Evolutionary conservation across 2,329 filamentous ascomycete species (phyloP).

Genomic region (Gaeumannomyces tritici): DNA sequence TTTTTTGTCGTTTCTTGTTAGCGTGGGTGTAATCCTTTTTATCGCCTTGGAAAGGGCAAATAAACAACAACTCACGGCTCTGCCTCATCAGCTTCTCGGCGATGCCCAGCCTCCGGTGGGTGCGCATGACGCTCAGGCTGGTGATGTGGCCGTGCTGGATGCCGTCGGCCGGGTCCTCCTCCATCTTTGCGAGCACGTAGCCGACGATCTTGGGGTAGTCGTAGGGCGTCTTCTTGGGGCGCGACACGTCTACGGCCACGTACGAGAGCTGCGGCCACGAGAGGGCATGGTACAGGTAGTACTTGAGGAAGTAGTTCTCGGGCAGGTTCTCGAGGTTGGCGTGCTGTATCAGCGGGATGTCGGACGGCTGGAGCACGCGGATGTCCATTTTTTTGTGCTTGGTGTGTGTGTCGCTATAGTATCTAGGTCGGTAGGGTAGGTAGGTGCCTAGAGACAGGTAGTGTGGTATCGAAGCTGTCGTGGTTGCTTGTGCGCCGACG

Average conservation of each 20-base stretch:
- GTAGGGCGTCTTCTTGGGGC: constrained; percentile 66
- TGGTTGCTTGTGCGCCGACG: no score
- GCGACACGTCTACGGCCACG: constrained; percentile 85
- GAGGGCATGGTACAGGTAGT: constrained; percentile 98
- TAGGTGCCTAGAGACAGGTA: not conserved
- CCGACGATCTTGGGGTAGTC: constrained; percentile 96
- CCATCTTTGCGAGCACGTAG: constrained; percentile 99
- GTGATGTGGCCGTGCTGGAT: constrained; percentile 95
- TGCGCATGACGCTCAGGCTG: constrained; percentile 89
- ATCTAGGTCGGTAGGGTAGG: no score
- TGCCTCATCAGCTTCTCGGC: constrained; percentile 98
- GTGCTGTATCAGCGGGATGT: constrained; percentile 89
- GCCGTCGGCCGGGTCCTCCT: constrained; percentile 89
- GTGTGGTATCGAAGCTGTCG: not conserved
- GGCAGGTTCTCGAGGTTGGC: constrained; percentile 98
- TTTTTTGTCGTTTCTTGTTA: no score
- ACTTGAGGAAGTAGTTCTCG: constrained; percentile 99
- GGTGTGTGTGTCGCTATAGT: not conserved
- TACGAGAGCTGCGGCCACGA: constrained; percentile 97
- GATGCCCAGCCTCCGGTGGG: constrained; percentile 80
- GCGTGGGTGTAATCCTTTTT: no score
- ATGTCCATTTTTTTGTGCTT: constrained; percentile 63
- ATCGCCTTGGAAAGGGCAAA: not conserved
- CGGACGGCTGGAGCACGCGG: constrained; percentile 70
- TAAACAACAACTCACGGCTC: constrained; percentile 56